A percentile compares a stretch with the other conserved stretches of the same genome.
Evolutionary conservation across 768 basidiomycete species (phyloP).

Genomic region (Naganishia onofrii): DNA sequence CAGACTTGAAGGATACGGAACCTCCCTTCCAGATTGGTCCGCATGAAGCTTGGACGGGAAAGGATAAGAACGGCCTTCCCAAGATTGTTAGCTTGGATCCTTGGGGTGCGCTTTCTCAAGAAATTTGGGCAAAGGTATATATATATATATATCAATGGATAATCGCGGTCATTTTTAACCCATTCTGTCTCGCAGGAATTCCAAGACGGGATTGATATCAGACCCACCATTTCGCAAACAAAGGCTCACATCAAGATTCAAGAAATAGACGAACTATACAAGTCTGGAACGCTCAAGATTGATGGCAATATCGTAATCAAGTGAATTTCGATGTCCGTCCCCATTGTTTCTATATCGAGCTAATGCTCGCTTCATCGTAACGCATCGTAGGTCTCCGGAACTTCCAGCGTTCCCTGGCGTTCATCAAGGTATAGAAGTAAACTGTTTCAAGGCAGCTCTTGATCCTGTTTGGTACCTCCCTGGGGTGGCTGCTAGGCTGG

Average conservation of each 20-base stretch:
- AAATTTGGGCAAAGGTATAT: constrained; percentile 8
- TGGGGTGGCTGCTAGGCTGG: constrained; percentile 88
- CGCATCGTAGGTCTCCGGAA: constrained; percentile 56
- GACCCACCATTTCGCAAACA: constrained; percentile 90
- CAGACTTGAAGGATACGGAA: constrained; percentile 54
- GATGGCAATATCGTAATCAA: constrained; percentile 77
- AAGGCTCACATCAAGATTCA: constrained; percentile 88
- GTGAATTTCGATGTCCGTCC: background rate
- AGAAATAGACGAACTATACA: constrained; percentile 79
- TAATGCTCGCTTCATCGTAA: background rate
- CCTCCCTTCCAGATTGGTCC: constrained; percentile 77
- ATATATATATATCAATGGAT: no score
- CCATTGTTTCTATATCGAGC: no score
- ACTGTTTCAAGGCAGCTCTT: constrained; percentile 66
- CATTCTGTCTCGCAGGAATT: constrained; percentile 38
- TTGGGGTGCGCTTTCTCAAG: constrained; percentile 59
- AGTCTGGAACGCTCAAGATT: constrained; percentile 67
- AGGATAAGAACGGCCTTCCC: constrained; percentile 55
- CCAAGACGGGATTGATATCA: constrained; percentile 67
- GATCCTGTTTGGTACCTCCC: constrained; percentile 97
- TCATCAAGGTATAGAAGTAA: constrained; percentile 77
- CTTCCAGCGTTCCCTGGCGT: constrained; percentile 47
- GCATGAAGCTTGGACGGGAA: constrained; percentile 67
- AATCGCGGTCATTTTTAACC: constrained; percentile 4
- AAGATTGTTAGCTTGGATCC: constrained; percentile 94